These are phyloP conservation scores for Cyberlindnera euphorbiae DNA, from an alignment of 805 yeast species.

Conservation along the genomic window DNA sequence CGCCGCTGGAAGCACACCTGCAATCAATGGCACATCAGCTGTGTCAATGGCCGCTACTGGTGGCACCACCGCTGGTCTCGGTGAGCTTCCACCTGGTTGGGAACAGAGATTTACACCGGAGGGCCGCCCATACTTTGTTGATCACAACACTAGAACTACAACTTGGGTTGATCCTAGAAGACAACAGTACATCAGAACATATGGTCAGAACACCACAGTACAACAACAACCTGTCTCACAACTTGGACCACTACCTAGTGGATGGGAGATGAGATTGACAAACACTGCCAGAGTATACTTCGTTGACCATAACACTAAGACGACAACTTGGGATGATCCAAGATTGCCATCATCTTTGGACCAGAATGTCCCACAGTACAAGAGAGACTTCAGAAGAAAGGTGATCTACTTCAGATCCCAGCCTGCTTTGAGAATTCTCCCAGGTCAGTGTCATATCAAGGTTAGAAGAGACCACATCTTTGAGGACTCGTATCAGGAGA, in stretches of 20 bases:
- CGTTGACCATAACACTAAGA: constrained; percentile 98
- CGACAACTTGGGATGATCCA: constrained; percentile 99
- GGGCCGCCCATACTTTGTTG: constrained; percentile 97
- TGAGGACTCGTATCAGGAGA: constrained; percentile 96
- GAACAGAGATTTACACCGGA: constrained; percentile 97
- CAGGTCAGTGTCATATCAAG: constrained; percentile 98
- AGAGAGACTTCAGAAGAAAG: constrained; percentile 97
- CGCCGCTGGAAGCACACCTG: constrained; percentile 40
- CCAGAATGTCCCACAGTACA: constrained; percentile 98
- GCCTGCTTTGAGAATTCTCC: constrained; percentile 93
- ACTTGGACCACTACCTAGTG: constrained; percentile 95
- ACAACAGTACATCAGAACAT: constrained; percentile 95
- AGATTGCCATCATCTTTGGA: constrained; percentile 95
- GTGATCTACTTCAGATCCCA: constrained; percentile 96
- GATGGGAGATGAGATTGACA: constrained; percentile 99
- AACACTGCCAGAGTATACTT: constrained; percentile 98
- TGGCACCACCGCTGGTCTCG: constrained; percentile 91
- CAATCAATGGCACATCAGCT: constrained; percentile 49
- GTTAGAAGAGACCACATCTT: constrained; percentile 94
- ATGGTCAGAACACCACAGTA: constrained; percentile 84
- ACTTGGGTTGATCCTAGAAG: constrained; percentile 99
- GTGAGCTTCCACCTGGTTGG: constrained; percentile 98
- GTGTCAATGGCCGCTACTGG: constrained; percentile 67
- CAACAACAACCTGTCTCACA: constrained; percentile 98
- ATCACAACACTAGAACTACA: constrained; percentile 98